Evolutionary conservation across 805 yeast species (phyloP).

Genomic region (Teunomyces gatunensis): DNA sequence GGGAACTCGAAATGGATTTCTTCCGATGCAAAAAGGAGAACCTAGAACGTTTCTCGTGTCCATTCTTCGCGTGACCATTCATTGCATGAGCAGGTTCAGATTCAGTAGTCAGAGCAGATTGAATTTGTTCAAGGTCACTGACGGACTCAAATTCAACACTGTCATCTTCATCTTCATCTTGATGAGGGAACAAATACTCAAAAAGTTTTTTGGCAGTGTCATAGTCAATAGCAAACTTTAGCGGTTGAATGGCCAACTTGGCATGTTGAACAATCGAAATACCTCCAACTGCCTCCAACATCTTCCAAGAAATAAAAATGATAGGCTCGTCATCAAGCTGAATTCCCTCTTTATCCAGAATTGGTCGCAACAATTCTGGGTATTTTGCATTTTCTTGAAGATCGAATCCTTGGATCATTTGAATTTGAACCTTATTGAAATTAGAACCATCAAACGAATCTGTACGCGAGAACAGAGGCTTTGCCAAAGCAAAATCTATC

Average conservation of each 20-base stretch:
- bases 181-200: slow-evolving; percentile 68
- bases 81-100: neutral
- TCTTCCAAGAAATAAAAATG: slow-evolving; percentile 57
- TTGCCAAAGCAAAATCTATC: slow-evolving; percentile 64
- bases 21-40: slow-evolving; percentile 1
- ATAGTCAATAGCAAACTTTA: slow-evolving; percentile 72
- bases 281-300: slow-evolving; percentile 86
- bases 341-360: slow-evolving; percentile 15
- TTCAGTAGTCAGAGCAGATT: neutral
- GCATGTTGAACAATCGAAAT: slow-evolving; percentile 73
- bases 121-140: neutral
- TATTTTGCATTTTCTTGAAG: slow-evolving; percentile 54
- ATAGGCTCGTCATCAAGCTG: slow-evolving; percentile 19
- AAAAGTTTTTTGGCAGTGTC: slow-evolving; percentile 60
- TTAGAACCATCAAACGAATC: slow-evolving; percentile 68
- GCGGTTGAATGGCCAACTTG: slow-evolving; percentile 58
- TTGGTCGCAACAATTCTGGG: slow-evolving; percentile 70
- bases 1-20: neutral
- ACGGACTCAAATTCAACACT: neutral
- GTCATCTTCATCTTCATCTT: slow-evolving; percentile 12
- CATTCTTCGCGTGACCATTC: neutral
- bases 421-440: slow-evolving; percentile 55
- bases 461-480: slow-evolving; percentile 57
- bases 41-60: neutral
- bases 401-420: slow-evolving; percentile 68